Evolutionary conservation across 1,139 yeast genomes (phyloP), one percentile per base, ranked within the genome.

Genomic region (Kodamaea suecica): DNA sequence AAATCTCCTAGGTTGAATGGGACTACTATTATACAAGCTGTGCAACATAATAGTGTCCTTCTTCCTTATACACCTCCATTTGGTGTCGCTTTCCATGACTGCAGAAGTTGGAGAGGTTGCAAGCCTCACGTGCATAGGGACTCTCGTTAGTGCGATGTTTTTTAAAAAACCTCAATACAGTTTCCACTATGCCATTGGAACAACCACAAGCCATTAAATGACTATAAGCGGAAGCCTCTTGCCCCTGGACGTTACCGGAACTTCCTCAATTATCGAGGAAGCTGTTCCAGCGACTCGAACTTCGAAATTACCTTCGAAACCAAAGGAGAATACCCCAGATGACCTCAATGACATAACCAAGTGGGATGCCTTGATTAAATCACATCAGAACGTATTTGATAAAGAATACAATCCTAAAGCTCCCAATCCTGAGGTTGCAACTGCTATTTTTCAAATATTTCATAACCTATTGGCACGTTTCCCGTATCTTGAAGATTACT

Each of bases 401-500:
- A 38, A 41, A 12, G 36, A 41, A 10, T 42, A 40, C 30, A 41
- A 36, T 20, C 33, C 40, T 4, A 41, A 42, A 15, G 44, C 21
- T 9, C 6, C 21, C 6, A 9, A 6, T 9, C 21, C 21, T 6
- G 28, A 25, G 14, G 14, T 14, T 25, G 28, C 17, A 5, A 25
- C 4, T n/a, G 14, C 8, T 7, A 6, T 29, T 23, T 23, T 28
- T 17, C 36, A 39, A 4, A 36, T 47, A 14, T 66, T 63, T 40
- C 13, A 33, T 4, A 61, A 61, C 15, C 51, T 80, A 4, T 52
- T 82, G 17, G 43, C 58, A 0, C 55, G 73, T 34, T 81, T 71
- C 45, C 90, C 90, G 0, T 66, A 74, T 40, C 57, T 78, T 27
- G 63, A 68, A n/a, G 70, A 66, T 4, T 71, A 73, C 45, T 83